These are phyloP conservation scores for Nematodospora valgi DNA, from an alignment of 805 yeast species.

Conservation along the genomic window DNA sequence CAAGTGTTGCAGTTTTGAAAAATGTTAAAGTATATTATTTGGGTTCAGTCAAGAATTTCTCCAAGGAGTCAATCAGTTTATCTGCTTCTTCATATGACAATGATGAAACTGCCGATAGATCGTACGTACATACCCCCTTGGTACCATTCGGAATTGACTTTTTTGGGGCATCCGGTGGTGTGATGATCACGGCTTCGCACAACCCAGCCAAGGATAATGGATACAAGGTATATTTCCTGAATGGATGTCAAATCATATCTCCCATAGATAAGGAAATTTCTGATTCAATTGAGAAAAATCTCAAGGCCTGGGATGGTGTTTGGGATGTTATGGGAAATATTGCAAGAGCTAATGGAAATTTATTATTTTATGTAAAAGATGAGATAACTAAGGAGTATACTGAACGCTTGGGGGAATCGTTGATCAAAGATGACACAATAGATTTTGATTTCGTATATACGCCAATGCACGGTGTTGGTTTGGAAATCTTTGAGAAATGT, in stretches of 20 bases:
- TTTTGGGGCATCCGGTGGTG: slow-evolving; percentile 68
- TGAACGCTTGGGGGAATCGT: slow-evolving; percentile 16
- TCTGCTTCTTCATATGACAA: slow-evolving; percentile 7
- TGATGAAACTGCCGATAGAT: slow-evolving; percentile 9
- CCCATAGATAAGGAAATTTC: slow-evolving; percentile 85
- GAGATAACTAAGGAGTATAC: slow-evolving; percentile 44
- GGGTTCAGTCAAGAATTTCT: slow-evolving; percentile 38
- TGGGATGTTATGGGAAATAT: slow-evolving; percentile 45
- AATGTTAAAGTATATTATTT: slow-evolving; percentile 72
- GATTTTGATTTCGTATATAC: slow-evolving; percentile 69
- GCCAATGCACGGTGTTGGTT: slow-evolving; percentile 95
- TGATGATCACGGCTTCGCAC: slow-evolving; percentile 91
- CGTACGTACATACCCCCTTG: slow-evolving; percentile 74
- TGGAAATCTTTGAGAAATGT: slow-evolving; percentile 49
- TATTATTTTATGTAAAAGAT: slow-evolving; percentile 39
- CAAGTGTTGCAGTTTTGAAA: slow-evolving; percentile 61
- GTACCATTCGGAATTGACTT: slow-evolving; percentile 83
- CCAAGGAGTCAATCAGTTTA: slow-evolving; percentile 20
- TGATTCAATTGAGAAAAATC: slow-evolving; percentile 51
- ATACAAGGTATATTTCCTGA: slow-evolving; percentile 87
- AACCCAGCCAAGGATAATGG: slow-evolving; percentile 88
- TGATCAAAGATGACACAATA: slow-evolving; percentile 26
- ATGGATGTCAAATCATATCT: slow-evolving; percentile 94
- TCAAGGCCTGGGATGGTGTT: slow-evolving; percentile 55
- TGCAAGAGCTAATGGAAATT: slow-evolving; percentile 17